These are phyloP conservation scores for Boeremia lycopersici DNA, from an alignment of 2,329 filamentous ascomycete genomes.

Conservation along the genomic window DNA sequence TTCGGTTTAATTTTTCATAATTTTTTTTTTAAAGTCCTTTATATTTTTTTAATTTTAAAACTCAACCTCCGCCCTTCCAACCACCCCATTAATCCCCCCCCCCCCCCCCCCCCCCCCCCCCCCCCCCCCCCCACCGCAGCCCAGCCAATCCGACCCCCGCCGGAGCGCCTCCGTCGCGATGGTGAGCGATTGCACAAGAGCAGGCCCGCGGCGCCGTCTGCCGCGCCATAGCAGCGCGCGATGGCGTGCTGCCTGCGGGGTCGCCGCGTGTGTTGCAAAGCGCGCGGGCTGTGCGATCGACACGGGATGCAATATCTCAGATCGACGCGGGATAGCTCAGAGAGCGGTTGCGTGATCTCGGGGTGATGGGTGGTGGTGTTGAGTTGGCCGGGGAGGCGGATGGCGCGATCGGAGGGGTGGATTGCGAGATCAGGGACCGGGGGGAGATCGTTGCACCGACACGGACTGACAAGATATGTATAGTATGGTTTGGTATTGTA, in stretches of 20 bases:
- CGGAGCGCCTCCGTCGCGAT: constrained; percentile 2
- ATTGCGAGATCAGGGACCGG: background rate
- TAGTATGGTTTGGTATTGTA: too few relatives aligned
- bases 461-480: too few relatives aligned
- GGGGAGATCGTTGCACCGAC: too few relatives aligned
- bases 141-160: background rate
- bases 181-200: constrained; percentile 9
- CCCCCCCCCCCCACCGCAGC: background rate
- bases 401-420: constrained; percentile 2
- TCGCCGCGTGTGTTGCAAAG: background rate
- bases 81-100: too few relatives aligned
- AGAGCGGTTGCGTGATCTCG: background rate
- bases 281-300: background rate
- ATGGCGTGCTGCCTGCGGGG: constrained; percentile 9
- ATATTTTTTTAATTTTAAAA: too few relatives aligned
- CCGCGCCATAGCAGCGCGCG: background rate
- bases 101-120: too few relatives aligned
- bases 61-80: too few relatives aligned
- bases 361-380: background rate
- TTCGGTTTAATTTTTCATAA: too few relatives aligned
- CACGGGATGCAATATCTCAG: background rate
- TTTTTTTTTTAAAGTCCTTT: too few relatives aligned
- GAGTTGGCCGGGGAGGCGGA: background rate
- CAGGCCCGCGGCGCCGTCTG: background rate
- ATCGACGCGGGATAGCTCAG: background rate